Evolutionary conservation across 805 yeast species (phyloP), one percentile per base, ranked within the genome.

Genomic region (Starmerella floris): DNA sequence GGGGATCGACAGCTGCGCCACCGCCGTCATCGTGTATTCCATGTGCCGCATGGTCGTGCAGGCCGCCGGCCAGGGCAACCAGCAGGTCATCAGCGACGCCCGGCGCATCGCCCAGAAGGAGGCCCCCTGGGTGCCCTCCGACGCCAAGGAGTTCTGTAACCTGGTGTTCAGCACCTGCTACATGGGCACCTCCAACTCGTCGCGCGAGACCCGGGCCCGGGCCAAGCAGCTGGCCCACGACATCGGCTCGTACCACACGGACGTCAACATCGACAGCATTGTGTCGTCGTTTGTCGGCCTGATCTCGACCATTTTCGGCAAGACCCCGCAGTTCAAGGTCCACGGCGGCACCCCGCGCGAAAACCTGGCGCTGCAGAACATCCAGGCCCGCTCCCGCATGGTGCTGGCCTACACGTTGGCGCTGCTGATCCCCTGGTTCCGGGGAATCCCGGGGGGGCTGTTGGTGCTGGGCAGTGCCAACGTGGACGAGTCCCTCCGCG

Each of bases 1-100:
- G 17, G 99, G 99, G 39, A 88, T 91, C 50, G 99, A 91, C 59
- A 82, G 94, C 28, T 93, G 98, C 66, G 95, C 98, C 1, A 91
- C 98, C 0, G 91, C 97, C 0, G 82, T 82, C 16, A 85, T 91
- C 54, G 94, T 91, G 23, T 83, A 80, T 56, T 82, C 93, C 19
- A 91, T 91, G 98, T 88, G 97, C 59, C 67, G 84, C 27, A 63
- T 88, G 17, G 96, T 88, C 0, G 76, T 76, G 1, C 61, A 70
- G 16, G 87, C 83, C n/a, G 73, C 79, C 37, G 56, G 58, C 10
- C 66, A 70, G n/a, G 87, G 85, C 8, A 44, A 49, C 38, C 34
- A 43, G 25, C 84, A 79, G 55, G 98, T 91, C 4, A 70, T 87
- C 41, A 60, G 57, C 17, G 98, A 91, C 62, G 79, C 81, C 2